Base-by-base conservation (phyloP, 345 rosid species). In the Gossypium bickii region DNA sequence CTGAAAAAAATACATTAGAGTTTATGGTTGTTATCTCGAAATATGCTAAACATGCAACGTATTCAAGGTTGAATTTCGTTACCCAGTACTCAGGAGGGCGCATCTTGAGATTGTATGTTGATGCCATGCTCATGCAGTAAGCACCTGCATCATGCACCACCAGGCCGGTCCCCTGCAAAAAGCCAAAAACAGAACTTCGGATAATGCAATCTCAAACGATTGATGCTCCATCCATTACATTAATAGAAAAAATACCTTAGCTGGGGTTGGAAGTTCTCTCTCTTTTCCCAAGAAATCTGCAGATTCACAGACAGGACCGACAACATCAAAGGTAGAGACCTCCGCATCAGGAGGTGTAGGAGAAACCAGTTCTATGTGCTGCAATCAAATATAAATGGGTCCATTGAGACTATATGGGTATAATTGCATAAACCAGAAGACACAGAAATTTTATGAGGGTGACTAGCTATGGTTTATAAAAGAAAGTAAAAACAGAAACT, bases 61-160 rank as follows among this genome's bases (percentile, higher is more conserved):
- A 20, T 27, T 22, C 17, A 48, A 67, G 13, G 24, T 59, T 41
- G 47, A 17, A 2, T 71, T 1, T 56, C 18, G 24, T 58, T 95
- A 95, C 99, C 99, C 99, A 96, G 87, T 93, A 93, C 82, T 96
- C 99, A 0, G 99, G 97, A 79, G 99, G 99, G 34, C 99, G 97
- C 98, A 96, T 93, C 85, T 96, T 96, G 76, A 96, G 94, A 80
- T 96, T 96, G 89, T 93, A 96, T 22, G 98, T 93, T 4, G 99
- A 96, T 49, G 99, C 98, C 99, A 96, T 96, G 83, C 99, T 96
- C 99, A 96, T 96, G 89, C 99, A 96, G 78, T 96, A 96, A 25
- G 99, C 99, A 58, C 99, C 99, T 2, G 99, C 99, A 74, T 96
- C 98, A 61, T 91, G 98, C 80, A 96, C 99, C 45, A 96, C 98